A percentile compares a stretch with the other conserved stretches of the same genome.
phyloP scores from a whole-genome alignment of 139 green algal species.

The Nannochloris sp. region DNA sequence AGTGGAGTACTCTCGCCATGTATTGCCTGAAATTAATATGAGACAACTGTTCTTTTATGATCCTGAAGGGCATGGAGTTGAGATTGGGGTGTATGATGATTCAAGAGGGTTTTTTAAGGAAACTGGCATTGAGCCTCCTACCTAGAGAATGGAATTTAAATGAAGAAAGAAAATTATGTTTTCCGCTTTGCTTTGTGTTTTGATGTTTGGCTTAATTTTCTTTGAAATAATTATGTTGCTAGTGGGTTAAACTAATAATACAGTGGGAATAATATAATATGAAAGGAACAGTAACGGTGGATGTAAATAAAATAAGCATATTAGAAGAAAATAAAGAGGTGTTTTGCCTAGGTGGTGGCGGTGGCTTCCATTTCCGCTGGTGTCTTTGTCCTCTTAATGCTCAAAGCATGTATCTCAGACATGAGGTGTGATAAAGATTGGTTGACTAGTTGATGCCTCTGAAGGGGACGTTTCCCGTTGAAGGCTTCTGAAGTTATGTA shows the following conservation, averaged over 20 bases:
- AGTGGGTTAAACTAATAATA: too few species aligned
- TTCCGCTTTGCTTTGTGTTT: too few species aligned
- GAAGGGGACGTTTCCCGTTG: conserved; percentile 19
- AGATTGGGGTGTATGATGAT: conserved; percentile 1
- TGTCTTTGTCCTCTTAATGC: conserved; percentile 10
- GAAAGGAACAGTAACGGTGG: too few species aligned
- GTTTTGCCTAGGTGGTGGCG: too few species aligned
- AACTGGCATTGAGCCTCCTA: not conserved
- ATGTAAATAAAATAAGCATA: too few species aligned
- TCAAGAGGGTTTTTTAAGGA: not conserved
- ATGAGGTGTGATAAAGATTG: conserved; percentile 14
- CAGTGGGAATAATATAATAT: too few species aligned
- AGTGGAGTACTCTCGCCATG: conserved; percentile 4
- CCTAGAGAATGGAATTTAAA: not conserved
- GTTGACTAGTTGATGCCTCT: conserved; percentile 28
- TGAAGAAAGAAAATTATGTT: too few species aligned
- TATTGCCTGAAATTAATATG: conserved; percentile 6
- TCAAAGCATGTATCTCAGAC: conserved; percentile 24
- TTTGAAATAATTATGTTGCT: too few species aligned
- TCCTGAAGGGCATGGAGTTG: conserved; percentile 1
- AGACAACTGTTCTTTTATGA: conserved; percentile 17
- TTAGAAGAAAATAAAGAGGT: too few species aligned
- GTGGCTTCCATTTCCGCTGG: not conserved
- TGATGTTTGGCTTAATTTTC: too few species aligned
- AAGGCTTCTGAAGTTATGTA: conserved; percentile 7